These are phyloP conservation scores for Aspergillus haitiensis DNA, from an alignment of 495 filamentous ascomycete species.

Conservation along the genomic window DNA sequence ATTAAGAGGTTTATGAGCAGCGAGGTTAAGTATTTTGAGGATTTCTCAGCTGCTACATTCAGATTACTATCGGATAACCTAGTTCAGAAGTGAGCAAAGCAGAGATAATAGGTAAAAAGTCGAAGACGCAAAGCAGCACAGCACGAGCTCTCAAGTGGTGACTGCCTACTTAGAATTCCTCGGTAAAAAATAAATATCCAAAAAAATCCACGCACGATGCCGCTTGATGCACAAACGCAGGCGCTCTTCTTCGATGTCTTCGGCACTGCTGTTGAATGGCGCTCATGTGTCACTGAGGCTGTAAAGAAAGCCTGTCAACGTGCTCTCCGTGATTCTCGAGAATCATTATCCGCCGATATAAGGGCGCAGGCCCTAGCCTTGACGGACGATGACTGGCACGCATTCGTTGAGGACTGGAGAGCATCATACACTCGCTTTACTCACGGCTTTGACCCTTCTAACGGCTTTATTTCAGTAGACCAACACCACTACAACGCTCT, in stretches of 20 bases:
- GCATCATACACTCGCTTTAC: conserved; percentile 62
- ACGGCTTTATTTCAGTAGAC: conserved; percentile 60
- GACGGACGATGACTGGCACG: conserved; percentile 57
- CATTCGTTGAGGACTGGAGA: conserved; percentile 68
- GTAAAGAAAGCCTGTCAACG: conserved; percentile 42
- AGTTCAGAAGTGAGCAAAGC: too few relatives aligned
- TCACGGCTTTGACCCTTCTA: conserved; percentile 41
- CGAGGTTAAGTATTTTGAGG: too few relatives aligned
- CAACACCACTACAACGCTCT: conserved; percentile 67
- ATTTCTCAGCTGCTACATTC: too few relatives aligned
- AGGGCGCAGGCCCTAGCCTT: conserved; percentile 51
- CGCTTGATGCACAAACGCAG: conserved; percentile 34
- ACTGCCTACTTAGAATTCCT: too few relatives aligned
- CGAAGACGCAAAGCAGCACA: too few relatives aligned
- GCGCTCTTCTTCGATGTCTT: conserved; percentile 68
- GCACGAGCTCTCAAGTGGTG: too few relatives aligned
- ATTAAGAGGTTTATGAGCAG: too few relatives aligned
- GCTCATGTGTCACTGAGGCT: conserved; percentile 56
- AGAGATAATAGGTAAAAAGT: too few relatives aligned
- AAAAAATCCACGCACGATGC: conserved; percentile 24
- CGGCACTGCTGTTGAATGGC: conserved; percentile 77
- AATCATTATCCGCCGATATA: conserved; percentile 47
- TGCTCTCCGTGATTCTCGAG: conserved; percentile 43
- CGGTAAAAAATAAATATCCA: too few relatives aligned
- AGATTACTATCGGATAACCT: too few relatives aligned